Conservation (phyloP, 2,329 filamentous ascomycete genomes). For the Atkinsonella hypoxylon region DNA sequence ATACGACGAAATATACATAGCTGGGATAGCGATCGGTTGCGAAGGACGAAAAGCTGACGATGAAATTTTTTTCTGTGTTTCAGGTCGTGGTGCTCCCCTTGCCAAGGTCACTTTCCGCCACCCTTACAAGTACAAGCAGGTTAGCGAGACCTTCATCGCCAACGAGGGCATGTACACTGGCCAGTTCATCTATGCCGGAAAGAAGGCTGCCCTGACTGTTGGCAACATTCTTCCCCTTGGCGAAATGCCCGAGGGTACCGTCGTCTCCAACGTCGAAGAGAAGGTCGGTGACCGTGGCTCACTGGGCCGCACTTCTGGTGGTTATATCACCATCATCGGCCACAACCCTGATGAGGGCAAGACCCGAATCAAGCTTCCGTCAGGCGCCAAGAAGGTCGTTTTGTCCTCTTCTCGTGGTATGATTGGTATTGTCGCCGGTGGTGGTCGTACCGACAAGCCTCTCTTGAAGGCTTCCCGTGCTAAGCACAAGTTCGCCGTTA, state of each 20-base stretch:
- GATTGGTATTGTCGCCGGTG: conserved; percentile 98
- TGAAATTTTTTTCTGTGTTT: conserved; percentile 10
- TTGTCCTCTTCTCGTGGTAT: conserved; percentile 88
- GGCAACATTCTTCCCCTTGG: conserved; percentile 94
- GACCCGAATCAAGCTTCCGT: conserved; percentile 99
- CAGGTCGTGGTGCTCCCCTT: conserved; percentile 81
- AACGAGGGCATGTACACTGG: conserved; percentile 99
- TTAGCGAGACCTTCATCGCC: conserved; percentile 99
- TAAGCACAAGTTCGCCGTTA: conserved; percentile 99
- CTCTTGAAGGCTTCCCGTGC: conserved; percentile 98
- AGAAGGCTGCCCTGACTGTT: conserved; percentile 93
- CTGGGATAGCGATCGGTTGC: background rate
- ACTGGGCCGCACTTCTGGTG: conserved; percentile 93
- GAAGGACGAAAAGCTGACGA: conserved; percentile 13
- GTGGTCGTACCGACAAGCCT: conserved; percentile 99
- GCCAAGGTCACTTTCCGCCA: conserved; percentile 95
- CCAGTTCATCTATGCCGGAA: conserved; percentile 99
- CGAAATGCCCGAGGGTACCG: conserved; percentile 97
- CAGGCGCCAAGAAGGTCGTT: conserved; percentile 97
- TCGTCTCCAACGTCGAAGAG: conserved; percentile 98
- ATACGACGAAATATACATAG: background rate
- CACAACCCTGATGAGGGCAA: conserved; percentile 99
- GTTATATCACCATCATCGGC: conserved; percentile 97
- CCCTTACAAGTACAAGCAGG: conserved; percentile 95
- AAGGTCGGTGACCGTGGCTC: conserved; percentile 94